Evolutionary conservation across 1,139 yeast species (phyloP), one percentile per base, ranked within the genome.

Genomic region (Arxiozyma bovina): DNA sequence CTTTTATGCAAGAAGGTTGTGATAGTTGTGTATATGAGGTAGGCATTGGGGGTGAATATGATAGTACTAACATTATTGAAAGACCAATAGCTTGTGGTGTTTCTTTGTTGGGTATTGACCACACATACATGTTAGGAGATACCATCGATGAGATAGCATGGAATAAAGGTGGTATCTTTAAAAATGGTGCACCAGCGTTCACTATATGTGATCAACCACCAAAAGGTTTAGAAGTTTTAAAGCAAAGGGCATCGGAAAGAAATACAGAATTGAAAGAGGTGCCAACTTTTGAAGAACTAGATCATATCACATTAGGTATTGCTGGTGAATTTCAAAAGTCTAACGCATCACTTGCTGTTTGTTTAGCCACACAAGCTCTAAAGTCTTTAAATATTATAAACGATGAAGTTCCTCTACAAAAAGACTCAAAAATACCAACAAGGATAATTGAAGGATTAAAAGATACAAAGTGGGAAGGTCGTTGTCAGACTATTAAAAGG

Each of bases 31-130:
- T 94, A 48, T 89, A 88, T 65, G 99, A 94, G 69, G 99, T 94
- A 27, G 99, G 99, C 18, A 96, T 94, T 53, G 99, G 99, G 34
- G 99, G 99, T 12, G 94, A 88, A 66, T 88, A 82, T 66, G 99
- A 94, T 70, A 88, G 97, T 15, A 94, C 99, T 12, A 94, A 94
- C 68, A 80, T 94, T 15, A 80, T 94, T 51, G 81, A 77, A 42
- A 73, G 76, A 47, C 99, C 99, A 12, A 80, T 89, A 0, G 94
- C 83, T 1, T 85, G 96, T 42, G 99, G 96, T 44, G 85, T 94
- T 21, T 75, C 94, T 4, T 80, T 93, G 11, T 74, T 94, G 58
- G 99, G 98, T 0, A 86, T 94, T 46, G 99, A 94, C 69, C 99
- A 94, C 69, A 86, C 93, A 0, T 77, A 82, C 57, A 86, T 94